Base-by-base conservation (phyloP, 1,284 basidiomycete species). In the Trichosporon sp. region DNA sequence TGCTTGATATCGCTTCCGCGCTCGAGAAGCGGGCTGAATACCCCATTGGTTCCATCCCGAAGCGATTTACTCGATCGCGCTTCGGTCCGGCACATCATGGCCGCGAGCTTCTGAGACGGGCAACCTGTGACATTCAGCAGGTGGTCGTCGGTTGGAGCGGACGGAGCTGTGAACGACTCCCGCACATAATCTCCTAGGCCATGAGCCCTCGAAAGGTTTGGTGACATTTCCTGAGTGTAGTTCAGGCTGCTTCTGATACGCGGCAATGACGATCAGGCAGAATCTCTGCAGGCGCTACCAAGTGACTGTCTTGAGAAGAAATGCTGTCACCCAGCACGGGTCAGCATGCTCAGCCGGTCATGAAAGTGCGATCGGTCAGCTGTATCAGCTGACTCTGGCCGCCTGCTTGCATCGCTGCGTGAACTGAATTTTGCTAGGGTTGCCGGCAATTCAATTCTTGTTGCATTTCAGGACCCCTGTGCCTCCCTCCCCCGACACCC, bases 351-450 rank as follows among this genome's bases (percentile, higher is more conserved):
- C 43, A 46, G 43, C 43, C 8, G 14, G 11, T 11, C 12, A 10
- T 12, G 43, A n/a, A 11, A 19, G 19, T 26, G 51, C 51, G 51
- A 26, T 54, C 51, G 51, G 51, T 54, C n/a, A 26, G 19, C 51
- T 54, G 51, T 54, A 54, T 54, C 51, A 54, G 51, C 51, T 54
- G 51, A 26, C 19, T 54, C 19, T 11, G 51, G 51, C 4, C 51
- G n/a, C 51, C 19, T 11, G 10, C n/a, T 8, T 26, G 19, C 21
- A 19, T 21, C 21, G 19, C 51, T 11, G 21, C 19, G 8, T 10
- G 51, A 26, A 26, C 51, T 26, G 19, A 10, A 26, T 7, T 54
- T 26, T 10, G 19, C 8, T 54, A 26, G 51, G 51, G 51, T 26
- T 26, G 21, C 51, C 51, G 51, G 51, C 21, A 46, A 46, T 46